A percentile compares a stretch with the other conserved stretches of the same genome.
phyloP scores from a whole-genome alignment of 108 stramenopile species.

The Nitzschia sp. region DNA sequence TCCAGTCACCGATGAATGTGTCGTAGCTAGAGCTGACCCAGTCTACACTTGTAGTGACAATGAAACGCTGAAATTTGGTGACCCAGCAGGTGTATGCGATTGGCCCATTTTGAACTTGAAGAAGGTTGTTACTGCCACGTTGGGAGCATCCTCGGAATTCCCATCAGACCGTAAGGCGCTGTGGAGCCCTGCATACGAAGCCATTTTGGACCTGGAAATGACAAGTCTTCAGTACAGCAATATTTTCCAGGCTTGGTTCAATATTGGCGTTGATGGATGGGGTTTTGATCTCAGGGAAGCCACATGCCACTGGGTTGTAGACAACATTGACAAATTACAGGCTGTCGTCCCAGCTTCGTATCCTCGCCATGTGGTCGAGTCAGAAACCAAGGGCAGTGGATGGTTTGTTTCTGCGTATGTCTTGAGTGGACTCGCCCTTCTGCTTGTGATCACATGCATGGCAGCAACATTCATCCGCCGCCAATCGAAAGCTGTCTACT shows the following conservation, averaged over 20 bases:
- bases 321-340: conserved; percentile 26
- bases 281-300: conserved; percentile 31
- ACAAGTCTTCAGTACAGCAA: conserved; percentile 8
- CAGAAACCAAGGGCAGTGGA: neutral
- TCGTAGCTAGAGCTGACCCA: neutral
- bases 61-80: conserved; percentile 13
- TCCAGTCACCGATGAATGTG: conserved; percentile 30
- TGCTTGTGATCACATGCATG: neutral
- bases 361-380: conserved; percentile 20
- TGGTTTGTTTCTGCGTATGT: neutral
- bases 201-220: conserved; percentile 5
- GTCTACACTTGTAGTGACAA: conserved; percentile 9
- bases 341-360: conserved; percentile 22
- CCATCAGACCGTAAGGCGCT: neutral
- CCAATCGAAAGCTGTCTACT: neutral
- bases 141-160: neutral
- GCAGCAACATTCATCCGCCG: neutral
- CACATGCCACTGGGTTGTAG: conserved; percentile 37
- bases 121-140: conserved; percentile 1
- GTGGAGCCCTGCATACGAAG: conserved; percentile 27
- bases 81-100: conserved; percentile 34
- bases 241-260: conserved; percentile 9
- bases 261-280: conserved; percentile 1
- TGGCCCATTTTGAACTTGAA: conserved; percentile 1
- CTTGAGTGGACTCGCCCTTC: neutral